Conservation (phyloP, 768 basidiomycete species). For the Panellus pusillus region DNA sequence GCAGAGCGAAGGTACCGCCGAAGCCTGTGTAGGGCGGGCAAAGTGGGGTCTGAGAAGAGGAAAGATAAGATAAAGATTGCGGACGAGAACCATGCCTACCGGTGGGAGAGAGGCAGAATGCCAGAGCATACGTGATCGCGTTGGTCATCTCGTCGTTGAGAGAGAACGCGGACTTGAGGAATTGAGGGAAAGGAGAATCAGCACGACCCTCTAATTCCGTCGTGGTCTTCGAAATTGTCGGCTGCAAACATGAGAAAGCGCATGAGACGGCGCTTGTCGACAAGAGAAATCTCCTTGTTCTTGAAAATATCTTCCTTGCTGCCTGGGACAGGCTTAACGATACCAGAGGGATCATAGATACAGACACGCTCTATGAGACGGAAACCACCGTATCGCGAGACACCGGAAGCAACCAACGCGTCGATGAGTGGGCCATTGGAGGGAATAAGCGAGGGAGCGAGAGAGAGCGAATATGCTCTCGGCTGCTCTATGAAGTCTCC, state of each 20-base stretch:
- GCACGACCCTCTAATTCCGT: constrained; percentile 58
- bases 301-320: constrained; percentile 95
- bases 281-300: constrained; percentile 67
- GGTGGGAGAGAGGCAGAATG: constrained; percentile 57
- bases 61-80: background rate
- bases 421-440: constrained; percentile 78
- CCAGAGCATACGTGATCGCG: constrained; percentile 76
- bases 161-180: constrained; percentile 63
- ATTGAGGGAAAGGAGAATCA: constrained; percentile 56
- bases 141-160: constrained; percentile 56
- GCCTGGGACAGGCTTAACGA: constrained; percentile 70
- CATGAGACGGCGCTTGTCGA: constrained; percentile 91
- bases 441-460: constrained; percentile 81
- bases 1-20: constrained; percentile 72
- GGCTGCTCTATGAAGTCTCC: constrained; percentile 49
- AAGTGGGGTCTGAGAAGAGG: constrained; percentile 55
- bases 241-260: constrained; percentile 84
- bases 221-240: constrained; percentile 65
- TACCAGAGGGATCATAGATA: constrained; percentile 50
- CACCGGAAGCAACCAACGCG: constrained; percentile 76
- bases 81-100: constrained; percentile 42
- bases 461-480: constrained; percentile 81
- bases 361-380: constrained; percentile 73
- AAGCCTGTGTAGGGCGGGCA: constrained; percentile 67
- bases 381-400: constrained; percentile 90